These are phyloP conservation scores for Botrytis porri DNA, from an alignment of 2,329 filamentous ascomycete genomes.

Conservation along the genomic window DNA sequence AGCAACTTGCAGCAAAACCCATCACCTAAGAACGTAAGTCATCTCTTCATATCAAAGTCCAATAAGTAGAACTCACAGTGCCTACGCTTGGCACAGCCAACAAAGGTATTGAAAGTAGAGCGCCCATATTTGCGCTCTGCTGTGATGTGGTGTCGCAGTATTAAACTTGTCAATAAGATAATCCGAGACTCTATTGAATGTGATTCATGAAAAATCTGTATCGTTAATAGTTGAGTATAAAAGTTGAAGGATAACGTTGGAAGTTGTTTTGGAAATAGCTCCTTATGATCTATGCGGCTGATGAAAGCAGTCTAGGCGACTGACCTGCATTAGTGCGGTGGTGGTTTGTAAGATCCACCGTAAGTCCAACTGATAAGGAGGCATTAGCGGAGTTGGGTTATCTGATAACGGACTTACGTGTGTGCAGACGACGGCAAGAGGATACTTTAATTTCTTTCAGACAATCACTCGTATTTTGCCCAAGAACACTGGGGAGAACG, in stretches of 20 bases:
- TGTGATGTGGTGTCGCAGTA: not conserved
- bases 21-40: constrained; percentile 53
- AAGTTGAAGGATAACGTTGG: constrained; percentile 3
- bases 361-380: constrained; percentile 17
- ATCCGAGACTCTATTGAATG: not conserved
- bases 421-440: constrained; percentile 16
- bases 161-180: not conserved
- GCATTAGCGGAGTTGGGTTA: not conserved
- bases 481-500: not conserved
- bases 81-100: constrained; percentile 82
- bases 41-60: constrained; percentile 20
- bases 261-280: constrained; percentile 4
- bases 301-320: constrained; percentile 7
- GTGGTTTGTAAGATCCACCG: constrained; percentile 2
- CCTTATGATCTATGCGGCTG: constrained; percentile 23
- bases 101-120: constrained; percentile 83
- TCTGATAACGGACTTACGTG: constrained; percentile 15
- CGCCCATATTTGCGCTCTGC: constrained; percentile 65
- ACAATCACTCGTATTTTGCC: constrained; percentile 8
- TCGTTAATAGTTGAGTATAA: not conserved
- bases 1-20: constrained; percentile 84
- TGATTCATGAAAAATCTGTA: not conserved
- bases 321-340: constrained; percentile 13
- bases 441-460: constrained; percentile 21
- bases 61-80: constrained; percentile 62